A percentile compares a stretch with the other conserved stretches of the same genome.
Conservation (phyloP, 805 yeast species). For the Starmerella gropengiesseri region DNA sequence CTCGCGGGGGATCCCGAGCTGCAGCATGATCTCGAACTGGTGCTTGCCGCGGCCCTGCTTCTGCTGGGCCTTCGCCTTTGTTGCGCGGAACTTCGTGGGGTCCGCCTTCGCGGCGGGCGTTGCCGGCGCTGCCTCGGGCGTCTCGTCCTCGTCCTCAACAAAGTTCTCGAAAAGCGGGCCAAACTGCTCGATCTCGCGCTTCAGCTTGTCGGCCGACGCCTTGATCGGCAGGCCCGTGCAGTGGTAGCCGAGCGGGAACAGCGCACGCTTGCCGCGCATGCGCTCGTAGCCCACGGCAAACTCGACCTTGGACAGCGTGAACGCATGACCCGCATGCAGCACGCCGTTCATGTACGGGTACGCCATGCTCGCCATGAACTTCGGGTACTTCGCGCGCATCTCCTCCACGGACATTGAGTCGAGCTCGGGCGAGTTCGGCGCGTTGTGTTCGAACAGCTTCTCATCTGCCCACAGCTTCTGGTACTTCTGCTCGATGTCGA, state of each 20-base stretch:
- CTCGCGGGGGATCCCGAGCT: conserved; percentile 73
- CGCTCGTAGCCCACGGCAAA: conserved; percentile 88
- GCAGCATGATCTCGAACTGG: conserved; percentile 94
- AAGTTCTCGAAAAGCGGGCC: conserved; percentile 57
- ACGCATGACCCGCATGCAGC: conserved; percentile 93
- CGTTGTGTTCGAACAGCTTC: conserved; percentile 74
- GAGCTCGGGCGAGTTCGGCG: conserved; percentile 57
- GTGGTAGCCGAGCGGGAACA: conserved; percentile 95
- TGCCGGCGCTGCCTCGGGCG: conserved; percentile 23
- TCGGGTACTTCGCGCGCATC: conserved; percentile 69
- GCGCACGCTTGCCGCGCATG: conserved; percentile 83
- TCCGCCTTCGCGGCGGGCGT: conserved; percentile 35
- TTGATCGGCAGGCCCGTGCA: conserved; percentile 98
- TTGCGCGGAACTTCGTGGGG: conserved; percentile 81
- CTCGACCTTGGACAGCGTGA: conserved; percentile 89
- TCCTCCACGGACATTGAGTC: conserved; percentile 53
- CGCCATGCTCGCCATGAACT: conserved; percentile 88
- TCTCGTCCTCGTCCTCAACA: conserved; percentile 34
- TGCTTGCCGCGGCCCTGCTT: conserved; percentile 89
- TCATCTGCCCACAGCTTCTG: conserved; percentile 82
- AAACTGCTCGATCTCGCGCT: conserved; percentile 83
- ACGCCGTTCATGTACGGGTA: conserved; percentile 99
- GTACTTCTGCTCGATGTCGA: conserved; percentile 78
- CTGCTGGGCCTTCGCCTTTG: conserved; percentile 86
- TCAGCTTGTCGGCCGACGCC: conserved; percentile 90